These are phyloP conservation scores for Phytopythium aichiense DNA, from an alignment of 352 stramenopile species.

Conservation along the genomic window DNA sequence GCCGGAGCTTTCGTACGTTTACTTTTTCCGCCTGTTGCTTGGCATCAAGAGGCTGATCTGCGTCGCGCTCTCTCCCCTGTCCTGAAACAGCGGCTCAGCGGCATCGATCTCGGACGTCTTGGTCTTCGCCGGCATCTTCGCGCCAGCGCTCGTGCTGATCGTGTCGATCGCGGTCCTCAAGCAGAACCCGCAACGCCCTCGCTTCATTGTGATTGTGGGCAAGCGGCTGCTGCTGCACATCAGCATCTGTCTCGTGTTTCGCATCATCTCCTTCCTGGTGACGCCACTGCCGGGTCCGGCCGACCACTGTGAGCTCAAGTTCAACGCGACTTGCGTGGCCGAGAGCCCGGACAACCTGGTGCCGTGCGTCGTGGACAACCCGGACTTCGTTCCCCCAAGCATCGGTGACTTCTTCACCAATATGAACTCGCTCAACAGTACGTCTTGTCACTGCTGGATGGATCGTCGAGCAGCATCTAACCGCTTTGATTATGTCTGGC, in stretches of 20 bases:
- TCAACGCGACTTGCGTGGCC: constrained; percentile 49
- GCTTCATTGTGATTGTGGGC: constrained; percentile 74
- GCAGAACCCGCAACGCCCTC: constrained; percentile 57
- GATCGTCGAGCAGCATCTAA: not conserved
- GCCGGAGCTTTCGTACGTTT: constrained; percentile 47
- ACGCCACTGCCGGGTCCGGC: constrained; percentile 66
- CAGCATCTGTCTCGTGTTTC: constrained; percentile 67
- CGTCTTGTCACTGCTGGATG: not conserved
- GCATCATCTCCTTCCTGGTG: constrained; percentile 80
- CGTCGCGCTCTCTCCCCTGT: not conserved
- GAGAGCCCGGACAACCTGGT: constrained; percentile 46
- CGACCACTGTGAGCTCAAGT: constrained; percentile 71
- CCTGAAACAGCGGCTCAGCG: constrained; percentile 20
- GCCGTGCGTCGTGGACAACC: constrained; percentile 62
- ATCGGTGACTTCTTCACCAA: constrained; percentile 55
- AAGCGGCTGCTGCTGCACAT: constrained; percentile 81
- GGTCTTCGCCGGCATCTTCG: constrained; percentile 74
- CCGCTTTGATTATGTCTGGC: not conserved
- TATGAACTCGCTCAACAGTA: constrained; percentile 67
- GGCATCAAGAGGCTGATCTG: not conserved
- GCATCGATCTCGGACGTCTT: constrained; percentile 65
- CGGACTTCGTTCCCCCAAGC: constrained; percentile 62
- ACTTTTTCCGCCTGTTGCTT: not conserved
- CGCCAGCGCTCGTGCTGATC: constrained; percentile 63
- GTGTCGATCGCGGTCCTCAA: constrained; percentile 58